Base-by-base conservation (phyloP, 2,329 filamentous ascomycete species). In the Pseudogymnoascus sp. region DNA sequence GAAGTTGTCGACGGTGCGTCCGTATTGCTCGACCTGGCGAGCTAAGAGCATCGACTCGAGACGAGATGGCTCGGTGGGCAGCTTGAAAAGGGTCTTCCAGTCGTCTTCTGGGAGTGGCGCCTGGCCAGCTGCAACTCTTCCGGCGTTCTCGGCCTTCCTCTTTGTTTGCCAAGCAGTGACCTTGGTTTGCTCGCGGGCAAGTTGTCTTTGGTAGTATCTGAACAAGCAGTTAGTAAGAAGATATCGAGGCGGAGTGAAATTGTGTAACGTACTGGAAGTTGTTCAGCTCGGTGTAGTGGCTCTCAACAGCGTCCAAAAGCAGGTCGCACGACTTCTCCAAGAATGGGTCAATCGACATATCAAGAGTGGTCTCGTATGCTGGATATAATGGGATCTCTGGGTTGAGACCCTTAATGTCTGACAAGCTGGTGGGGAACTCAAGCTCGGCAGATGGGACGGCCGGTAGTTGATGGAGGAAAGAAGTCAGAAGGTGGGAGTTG, bases 301-400 rank as follows among this genome's bases (percentile, higher is more conserved):
- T 88, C 81, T 99, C 94, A 75, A 99, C 96, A 80, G 89, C 92
- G 73, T 99, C 94, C 66, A 97, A 86, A 62, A 99, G 85, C 68
- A 97, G 85, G 74, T 99, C 93, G 79, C 92, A 96, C 60, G 93
- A 96, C 85, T 97, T 96, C 83, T 97, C 93, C 58, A 99, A 86
- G 82, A 95, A 96, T 33, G 94, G 94, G 75, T 99, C 94, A 76
- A 97, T 95, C 67, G 89, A 90, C 65, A 99, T 86, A 70, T 96
- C 91, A 63, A 99, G 86, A 45, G 71, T 71, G 67, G 86, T 86
- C 72, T 97, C 92, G 74, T 92, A 87, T 72, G 95, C 96, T 60
- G 93, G 93, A 72, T 89, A 87, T 59, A 97, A 84, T 48, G 90
- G 88, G 60, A 80, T 75, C 75, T 78, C 62, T 76, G 79, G 65